Base-by-base conservation (phyloP, 306 rosid genomes). In the Luffa aegyptiaca region DNA sequence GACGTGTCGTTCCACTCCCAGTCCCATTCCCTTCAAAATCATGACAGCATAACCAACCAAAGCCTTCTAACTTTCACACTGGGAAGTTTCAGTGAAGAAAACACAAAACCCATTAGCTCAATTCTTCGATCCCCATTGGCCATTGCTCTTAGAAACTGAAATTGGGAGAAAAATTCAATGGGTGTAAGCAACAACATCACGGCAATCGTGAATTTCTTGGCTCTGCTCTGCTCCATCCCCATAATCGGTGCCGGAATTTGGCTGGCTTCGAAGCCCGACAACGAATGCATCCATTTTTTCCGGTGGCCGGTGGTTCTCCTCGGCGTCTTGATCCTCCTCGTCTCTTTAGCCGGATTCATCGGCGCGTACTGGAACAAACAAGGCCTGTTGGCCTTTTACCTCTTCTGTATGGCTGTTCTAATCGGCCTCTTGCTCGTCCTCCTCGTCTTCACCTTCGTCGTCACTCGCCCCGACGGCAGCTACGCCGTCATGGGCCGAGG, bases 181-280 rank as follows among this genome's bases (percentile, higher is more conserved):
- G 99, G 91, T 35, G 85, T 91, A 26, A 95, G 99, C 94, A 91
- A 95, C 91, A 93, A 87, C 48, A 76, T 95, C 41, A 95, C 97
- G 0, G 91, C 99, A 72, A 69, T 73, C 4, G 84, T 95, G 3
- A 95, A 95, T 79, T 90, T 95, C 85, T 76, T 88, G 64, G 97
- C 97, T 4, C 61, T 89, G 49, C 44, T 95, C 18, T 86, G 93
- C 31, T 86, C 99, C 75, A 84, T 95, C 5, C 96, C 94, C 75
- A 90, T 91, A 0, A 93, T 95, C 46, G 96, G 86, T 9, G 82
- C 97, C 2, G 98, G 97, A 41, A 90, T 89, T n/a, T 95, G 98
- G 98, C 85, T 95, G 0, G 97, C 98, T 33, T 90, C 95, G 0
- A 95, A 92, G 69, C 90, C 97, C 2, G 97, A 88, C 90, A 90